phyloP scores from a whole-genome alignment of 2,329 filamentous ascomycete species.

The Talaromyces verruculosus region DNA sequence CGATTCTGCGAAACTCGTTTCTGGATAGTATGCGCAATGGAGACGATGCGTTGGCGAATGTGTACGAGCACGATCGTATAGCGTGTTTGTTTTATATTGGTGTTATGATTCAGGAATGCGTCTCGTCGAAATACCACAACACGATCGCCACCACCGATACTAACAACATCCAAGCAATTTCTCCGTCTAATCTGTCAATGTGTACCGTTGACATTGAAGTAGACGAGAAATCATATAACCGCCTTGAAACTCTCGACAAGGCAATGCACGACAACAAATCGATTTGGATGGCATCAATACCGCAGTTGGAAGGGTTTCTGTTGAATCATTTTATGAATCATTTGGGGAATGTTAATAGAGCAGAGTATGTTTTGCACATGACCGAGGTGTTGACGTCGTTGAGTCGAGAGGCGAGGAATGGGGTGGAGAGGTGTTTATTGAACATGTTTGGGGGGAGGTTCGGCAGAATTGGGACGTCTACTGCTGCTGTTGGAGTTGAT shows the following conservation, averaged over 20 bases:
- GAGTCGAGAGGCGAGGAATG: constrained; percentile 14
- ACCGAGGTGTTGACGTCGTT: constrained; percentile 7
- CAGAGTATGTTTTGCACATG: constrained; percentile 7
- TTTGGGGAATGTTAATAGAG: constrained; percentile 16
- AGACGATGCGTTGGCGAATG: not conserved
- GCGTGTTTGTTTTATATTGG: constrained; percentile 19
- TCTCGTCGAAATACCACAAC: constrained; percentile 10
- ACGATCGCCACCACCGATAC: not conserved
- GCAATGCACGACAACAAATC: constrained; percentile 14
- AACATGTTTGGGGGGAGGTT: not conserved
- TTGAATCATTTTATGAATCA: constrained; percentile 21
- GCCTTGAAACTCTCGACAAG: constrained; percentile 15
- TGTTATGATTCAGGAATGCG: constrained; percentile 19
- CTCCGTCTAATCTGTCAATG: not conserved
- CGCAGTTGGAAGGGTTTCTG: constrained; percentile 13
- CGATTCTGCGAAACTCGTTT: constrained; percentile 10
- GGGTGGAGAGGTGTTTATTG: not conserved
- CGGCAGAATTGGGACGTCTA: not conserved
- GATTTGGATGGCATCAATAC: constrained; percentile 16
- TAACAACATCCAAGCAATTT: not conserved
- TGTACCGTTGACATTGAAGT: not conserved
- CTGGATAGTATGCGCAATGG: constrained; percentile 5
- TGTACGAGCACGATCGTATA: constrained; percentile 17
- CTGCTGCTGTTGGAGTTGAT: not conserved
- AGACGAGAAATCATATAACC: constrained; percentile 14